Base-by-base conservation (phyloP, 371 early-diverging fungal species). In the Circinella umbellata region DNA sequence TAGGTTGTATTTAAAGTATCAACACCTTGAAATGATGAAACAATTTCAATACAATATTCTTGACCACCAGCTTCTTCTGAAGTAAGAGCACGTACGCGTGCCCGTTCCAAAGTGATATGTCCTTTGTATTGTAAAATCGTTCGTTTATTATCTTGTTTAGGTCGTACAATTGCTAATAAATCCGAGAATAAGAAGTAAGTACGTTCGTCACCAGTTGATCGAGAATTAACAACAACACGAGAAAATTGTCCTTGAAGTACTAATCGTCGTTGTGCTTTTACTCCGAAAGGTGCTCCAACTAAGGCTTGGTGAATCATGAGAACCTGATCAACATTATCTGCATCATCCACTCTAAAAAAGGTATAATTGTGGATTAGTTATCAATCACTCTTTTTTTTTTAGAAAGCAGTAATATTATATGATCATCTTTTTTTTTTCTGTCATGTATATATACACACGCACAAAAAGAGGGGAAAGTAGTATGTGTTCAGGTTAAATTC, bases 241-340 rank as follows among this genome's bases (percentile, higher is more conserved):
- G 75, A 72, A 27, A 82, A 55, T 39, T 76, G 71, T 0, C 77
- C 79, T 68, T 79, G 79, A 11, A 80, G 62, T 4, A 80, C 67
- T 9, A 82, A 61, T 59, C 83, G 69, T 64, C 83, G 70, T 61
- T 78, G 75, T 0, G 83, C 80, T 63, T 74, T 72, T 27, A 79
- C 79, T 18, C 73, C 77, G 66, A 80, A 77, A 9, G 80, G 80
- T 13, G 80, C 78, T 54, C 74, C 76, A 0, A 74, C 49, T 13
- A 82, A 63, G 8, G 77, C 77, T 67, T 78, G 75, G n/a, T 82
- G 83, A 15, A 82, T 75, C 74, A 73, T 80, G 2, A 77, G 65
- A 0, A 82, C 83, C 68, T 82, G 77, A 54, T 78, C 77, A n/a
- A 80, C 80, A 51, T 80, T 82, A 68, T 78, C 72, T 10, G 76